Percentiles rank a stretch among this genome's conserved stretches.
These are phyloP conservation scores for Piper longum DNA, from an alignment of 164 flowering plant species.

Conservation along the genomic window DNA sequence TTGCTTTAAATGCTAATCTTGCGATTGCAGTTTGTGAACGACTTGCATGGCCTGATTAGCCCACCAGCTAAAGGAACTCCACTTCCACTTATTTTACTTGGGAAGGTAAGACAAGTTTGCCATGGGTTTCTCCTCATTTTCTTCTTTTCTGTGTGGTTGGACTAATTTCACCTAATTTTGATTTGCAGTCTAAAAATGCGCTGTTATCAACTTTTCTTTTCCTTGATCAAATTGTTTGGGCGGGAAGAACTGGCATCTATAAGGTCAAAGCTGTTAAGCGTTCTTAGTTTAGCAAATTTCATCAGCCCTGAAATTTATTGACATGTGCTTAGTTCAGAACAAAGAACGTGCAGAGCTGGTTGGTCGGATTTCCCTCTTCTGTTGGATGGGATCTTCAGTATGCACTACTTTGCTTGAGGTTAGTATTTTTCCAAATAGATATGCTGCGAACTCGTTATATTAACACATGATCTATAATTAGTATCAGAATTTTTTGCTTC, in stretches of 20 bases:
- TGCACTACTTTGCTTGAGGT: slow-evolving; percentile 85
- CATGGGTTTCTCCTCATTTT: no score
- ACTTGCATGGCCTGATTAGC: slow-evolving; percentile 82
- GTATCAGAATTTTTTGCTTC: neutral
- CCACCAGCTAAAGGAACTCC: slow-evolving; percentile 90
- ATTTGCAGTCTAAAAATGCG: slow-evolving; percentile 85
- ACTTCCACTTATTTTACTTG: slow-evolving; percentile 72
- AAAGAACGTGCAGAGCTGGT: slow-evolving; percentile 78
- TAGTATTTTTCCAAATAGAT: slow-evolving; percentile 3
- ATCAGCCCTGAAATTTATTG: neutral
- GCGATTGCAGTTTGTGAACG: slow-evolving; percentile 83
- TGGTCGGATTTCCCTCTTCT: slow-evolving; percentile 84
- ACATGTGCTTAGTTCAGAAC: slow-evolving; percentile 30
- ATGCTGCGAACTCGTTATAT: no score
- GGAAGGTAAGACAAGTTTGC: slow-evolving; percentile 45
- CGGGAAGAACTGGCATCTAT: slow-evolving; percentile 83
- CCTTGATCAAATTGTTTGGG: slow-evolving; percentile 98
- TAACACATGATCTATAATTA: no score
- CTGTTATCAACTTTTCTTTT: slow-evolving; percentile 86
- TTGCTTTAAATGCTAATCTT: neutral
- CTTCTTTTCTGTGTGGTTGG: neutral
- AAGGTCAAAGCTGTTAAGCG: slow-evolving; percentile 18
- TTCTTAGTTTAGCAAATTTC: neutral
- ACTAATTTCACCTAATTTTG: neutral
- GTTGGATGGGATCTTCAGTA: slow-evolving; percentile 87